Evolutionary conservation across 768 basidiomycete genomes (phyloP), one percentile per base, ranked within the genome.

Genomic region (Naganishia vaughanmartiniae): DNA sequence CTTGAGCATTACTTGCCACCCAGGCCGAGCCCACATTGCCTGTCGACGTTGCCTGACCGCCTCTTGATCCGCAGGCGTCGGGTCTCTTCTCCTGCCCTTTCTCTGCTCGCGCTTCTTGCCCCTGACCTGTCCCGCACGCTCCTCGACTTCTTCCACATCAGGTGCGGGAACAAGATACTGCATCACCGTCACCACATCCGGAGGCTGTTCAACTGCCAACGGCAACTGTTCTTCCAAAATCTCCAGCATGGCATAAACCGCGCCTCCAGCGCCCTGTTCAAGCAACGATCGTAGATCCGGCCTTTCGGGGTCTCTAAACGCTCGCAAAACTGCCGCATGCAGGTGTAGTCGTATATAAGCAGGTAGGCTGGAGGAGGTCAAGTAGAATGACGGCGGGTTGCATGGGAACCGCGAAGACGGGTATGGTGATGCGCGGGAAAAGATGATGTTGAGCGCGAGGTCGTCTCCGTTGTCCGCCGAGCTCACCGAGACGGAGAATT

Each of bases 321-420:
- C 85, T 6, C 78, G 66, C n/a, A 93, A 83, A 24, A 93, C 82
- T 30, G 83, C 83, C 4, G 88, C 85, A 39, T 91, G 84, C n/a
- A 96, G 85, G 76, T 94, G 88, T 4, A 95, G 85, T 26, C 91
- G 88, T 67, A 94, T 83, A 79, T 95, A 95, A 0, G 91, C 86
- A 0, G 93, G 86, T 4, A 89, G 83, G 0, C 86, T 85, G 0
- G 82, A 76, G 0, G 91, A 92, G 0, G 88, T 85, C 66, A 95
- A 78, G 78, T 89, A 95, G 81, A 93, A 86, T 0, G 91, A 87
- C 0, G 88, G 86, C 68, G 87, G 86, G 26, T 77, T 83, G 11
- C 74, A 73, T 0, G 81, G 79, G 76, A 81, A 73, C 10, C 73
- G 84, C 70, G 74, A 85, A 75, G 80, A 86, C 79, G 84, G 84